Base-by-base conservation (phyloP, 371 early-diverging fungal genomes). In the Mortierella sp. region DNA sequence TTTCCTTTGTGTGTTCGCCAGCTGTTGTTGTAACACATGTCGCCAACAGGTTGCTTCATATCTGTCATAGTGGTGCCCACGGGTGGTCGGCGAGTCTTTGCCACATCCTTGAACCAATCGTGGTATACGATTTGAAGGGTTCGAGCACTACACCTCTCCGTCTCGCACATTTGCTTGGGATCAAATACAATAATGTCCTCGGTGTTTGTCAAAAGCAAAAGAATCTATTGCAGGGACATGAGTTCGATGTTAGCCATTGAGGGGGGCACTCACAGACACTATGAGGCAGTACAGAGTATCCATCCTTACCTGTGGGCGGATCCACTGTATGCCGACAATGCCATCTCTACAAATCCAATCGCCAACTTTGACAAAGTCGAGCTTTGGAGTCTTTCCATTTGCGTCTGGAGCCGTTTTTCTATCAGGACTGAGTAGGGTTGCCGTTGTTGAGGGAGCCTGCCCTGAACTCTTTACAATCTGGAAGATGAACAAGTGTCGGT, bases 271-370 rank as follows among this genome's bases (percentile, higher is more conserved):
- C n/a, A n/a, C n/a, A n/a, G n/a, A n/a, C n/a, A n/a, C n/a, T n/a
- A n/a, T n/a, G n/a, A n/a, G n/a, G n/a, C n/a, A n/a, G n/a, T n/a
- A n/a, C n/a, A n/a, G 34, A 34, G 10, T 34, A 34, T 7, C 34
- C 34, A 34, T 34, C 10, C 46, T 27, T 80, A 93, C 92, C 83
- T 89, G 87, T 54, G 85, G 81, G 46, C 88, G 89, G 14, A 93
- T 82, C 94, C 94, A 94, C 63, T 91, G 91, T 21, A 91, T 68
- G 1, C 87, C 88, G 17, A 94, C 91, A 66, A 94, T 92, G 17
- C 83, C 71, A 51, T 90, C 88, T 25, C 78, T 79, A 14, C 84
- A 83, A 48, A 83, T 72, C 86, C 87, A 88, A 55, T 88, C 88
- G 2, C 89, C 91, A 39, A 84, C 52, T 47, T 82, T 84, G 40